Evolutionary conservation across 2,329 filamentous ascomycete genomes (phyloP).

Genomic region (Hirsutella rhossiliensis): DNA sequence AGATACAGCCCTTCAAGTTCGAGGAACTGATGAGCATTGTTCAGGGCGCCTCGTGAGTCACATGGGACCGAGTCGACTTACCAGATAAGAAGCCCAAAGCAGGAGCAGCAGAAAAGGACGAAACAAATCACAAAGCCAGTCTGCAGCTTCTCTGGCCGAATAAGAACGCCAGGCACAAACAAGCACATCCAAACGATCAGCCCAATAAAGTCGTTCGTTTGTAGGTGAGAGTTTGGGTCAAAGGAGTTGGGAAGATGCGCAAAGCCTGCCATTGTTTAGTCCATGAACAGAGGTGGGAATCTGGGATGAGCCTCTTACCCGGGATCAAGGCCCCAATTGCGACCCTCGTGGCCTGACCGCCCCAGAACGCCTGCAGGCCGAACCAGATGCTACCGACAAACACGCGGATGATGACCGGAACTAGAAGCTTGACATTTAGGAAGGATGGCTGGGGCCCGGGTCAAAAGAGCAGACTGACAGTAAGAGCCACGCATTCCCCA

Average conservation of each 20-base stretch:
- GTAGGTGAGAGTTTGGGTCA: constrained; percentile 9
- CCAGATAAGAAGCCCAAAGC: constrained; percentile 10
- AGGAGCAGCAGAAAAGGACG: constrained; percentile 10
- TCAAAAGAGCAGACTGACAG: constrained; percentile 4
- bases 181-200: constrained; percentile 12
- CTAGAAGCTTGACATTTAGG: not conserved
- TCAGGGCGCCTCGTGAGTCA: not conserved
- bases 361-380: constrained; percentile 17
- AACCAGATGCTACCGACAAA: constrained; percentile 15
- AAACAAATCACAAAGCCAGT: constrained; percentile 13
- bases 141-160: constrained; percentile 13
- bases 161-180: constrained; percentile 10
- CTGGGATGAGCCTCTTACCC: constrained; percentile 1
- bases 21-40: not conserved
- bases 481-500: constrained; percentile 37
- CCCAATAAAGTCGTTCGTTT: constrained; percentile 15
- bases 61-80: not conserved
- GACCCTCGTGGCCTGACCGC: constrained; percentile 15
- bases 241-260: constrained; percentile 13
- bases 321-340: constrained; percentile 16
- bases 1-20: constrained; percentile 7
- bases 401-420: constrained; percentile 10
- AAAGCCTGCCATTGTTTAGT: constrained; percentile 4
- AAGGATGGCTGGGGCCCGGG: too few relatives aligned
- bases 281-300: not conserved